Base-by-base conservation (phyloP, 805 yeast genomes). In the Sugiyamaella qingdaonensis region DNA sequence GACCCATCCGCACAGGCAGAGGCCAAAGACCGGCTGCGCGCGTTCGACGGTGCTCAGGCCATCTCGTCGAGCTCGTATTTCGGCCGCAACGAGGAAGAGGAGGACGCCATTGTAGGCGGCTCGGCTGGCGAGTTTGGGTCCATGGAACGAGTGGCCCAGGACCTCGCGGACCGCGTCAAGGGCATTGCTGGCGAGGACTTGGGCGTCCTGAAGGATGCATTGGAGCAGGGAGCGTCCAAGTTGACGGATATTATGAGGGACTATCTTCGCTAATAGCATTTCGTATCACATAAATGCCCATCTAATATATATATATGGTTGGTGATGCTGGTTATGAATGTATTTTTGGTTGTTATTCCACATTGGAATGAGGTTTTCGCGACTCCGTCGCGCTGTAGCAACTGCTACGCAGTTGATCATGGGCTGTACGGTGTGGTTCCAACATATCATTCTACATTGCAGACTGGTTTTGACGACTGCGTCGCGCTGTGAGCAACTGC, bases 51-150 rank as follows among this genome's bases (percentile, higher is more conserved):
- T 52, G 95, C 98, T 1, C 85, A 87, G 45, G 81, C 96, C 5
- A 94, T 94, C 60, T 92, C 98, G 1, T 90, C 97, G 1, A 79
- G 91, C 34, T 83, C 94, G 9, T 94, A 94, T 71, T 94, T 91
- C 62, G 97, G 97, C 42, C 92, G 88, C 66, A 88, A 82, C 29
- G 85, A 86, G 58, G 78, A 77, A 46, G 73, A 67, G 19, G 71
- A 67, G 19, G 72, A 64, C 31, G 68, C 53, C 10, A 57, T 54
- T 31, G 56, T 61, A 44, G 68, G 61, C 31, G 66, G 64, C 46
- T 63, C 64, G 32, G 64, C 66, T 16, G 68, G 69, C 43, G 68
- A 68, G 50, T 55, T 64, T 42, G 65, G 63, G 34, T 68, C 70
- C 37, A 72, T 86, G 53, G 89, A 83, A 67, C 65, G 74, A 58